Percentiles rank a stretch among this genome's conserved stretches.
These are phyloP conservation scores for Linderina pennispora DNA, from an alignment of 192 early-diverging fungal species.

Conservation along the genomic window DNA sequence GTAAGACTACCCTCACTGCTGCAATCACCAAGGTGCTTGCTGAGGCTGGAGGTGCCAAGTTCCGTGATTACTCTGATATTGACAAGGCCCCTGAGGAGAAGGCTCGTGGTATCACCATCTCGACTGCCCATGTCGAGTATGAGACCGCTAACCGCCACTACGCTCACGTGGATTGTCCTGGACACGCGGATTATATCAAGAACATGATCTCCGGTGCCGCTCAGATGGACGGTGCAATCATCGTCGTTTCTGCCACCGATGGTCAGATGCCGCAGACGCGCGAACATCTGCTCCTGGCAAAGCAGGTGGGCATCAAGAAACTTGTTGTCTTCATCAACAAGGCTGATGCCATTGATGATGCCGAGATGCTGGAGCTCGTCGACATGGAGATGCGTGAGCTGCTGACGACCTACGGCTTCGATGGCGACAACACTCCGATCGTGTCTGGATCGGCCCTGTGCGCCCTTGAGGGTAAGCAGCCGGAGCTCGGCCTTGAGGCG, in stretches of 20 bases:
- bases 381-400: slow-evolving; percentile 99
- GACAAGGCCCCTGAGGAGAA: slow-evolving; percentile 99
- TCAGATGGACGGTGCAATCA: slow-evolving; percentile 97
- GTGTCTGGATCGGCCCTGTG: slow-evolving; percentile 91
- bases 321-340: slow-evolving; percentile 99
- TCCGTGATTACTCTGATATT: slow-evolving; percentile 93
- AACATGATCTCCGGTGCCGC: slow-evolving; percentile 98
- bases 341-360: slow-evolving; percentile 93
- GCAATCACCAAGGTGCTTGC: slow-evolving; percentile 97
- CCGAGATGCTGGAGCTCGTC: slow-evolving; percentile 96
- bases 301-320: slow-evolving; percentile 89
- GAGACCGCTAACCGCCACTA: slow-evolving; percentile 89
- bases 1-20: slow-evolving; percentile 97
- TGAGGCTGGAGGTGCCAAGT: slow-evolving; percentile 72
- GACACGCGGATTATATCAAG: slow-evolving; percentile 99
- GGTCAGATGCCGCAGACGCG: slow-evolving; percentile 99
- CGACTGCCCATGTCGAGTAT: slow-evolving; percentile 95
- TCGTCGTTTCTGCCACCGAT: slow-evolving; percentile 96
- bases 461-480: slow-evolving; percentile 86
- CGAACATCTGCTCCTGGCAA: slow-evolving; percentile 94
- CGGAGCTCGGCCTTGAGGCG: slow-evolving; percentile 85
- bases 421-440: slow-evolving; percentile 87
- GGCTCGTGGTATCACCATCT: slow-evolving; percentile 97
- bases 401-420: slow-evolving; percentile 82
- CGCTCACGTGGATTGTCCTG: slow-evolving; percentile 94